phyloP scores from a whole-genome alignment of 1,284 basidiomycete genomes.

The Cystobasidiaceae sp. region DNA sequence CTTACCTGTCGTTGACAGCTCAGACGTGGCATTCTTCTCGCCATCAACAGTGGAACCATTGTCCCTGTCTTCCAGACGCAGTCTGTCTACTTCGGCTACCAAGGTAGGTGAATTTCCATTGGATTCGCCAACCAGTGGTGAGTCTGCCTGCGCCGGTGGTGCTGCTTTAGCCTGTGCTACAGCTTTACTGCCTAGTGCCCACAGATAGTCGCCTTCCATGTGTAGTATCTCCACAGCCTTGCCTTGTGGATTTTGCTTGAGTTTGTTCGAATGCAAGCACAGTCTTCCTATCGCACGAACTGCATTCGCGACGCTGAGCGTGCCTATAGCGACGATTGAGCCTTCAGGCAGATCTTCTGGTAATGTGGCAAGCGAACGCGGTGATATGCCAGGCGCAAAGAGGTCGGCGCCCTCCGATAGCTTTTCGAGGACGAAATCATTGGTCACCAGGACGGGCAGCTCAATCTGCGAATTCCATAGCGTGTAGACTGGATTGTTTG shows the following conservation, averaged over 20 bases:
- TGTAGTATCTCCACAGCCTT: conserved; percentile 25
- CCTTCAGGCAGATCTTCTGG: conserved; percentile 19
- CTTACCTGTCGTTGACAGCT: no score
- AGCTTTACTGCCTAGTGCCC: conserved; percentile 12
- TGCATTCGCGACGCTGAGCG: conserved; percentile 8
- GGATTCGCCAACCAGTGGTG: no score
- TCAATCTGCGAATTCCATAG: conserved; percentile 4
- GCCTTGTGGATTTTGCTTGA: not conserved
- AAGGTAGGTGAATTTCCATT: no score
- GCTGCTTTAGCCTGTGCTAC: not conserved
- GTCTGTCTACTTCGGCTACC: no score
- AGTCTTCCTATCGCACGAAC: conserved; percentile 14
- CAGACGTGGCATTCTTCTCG: no score
- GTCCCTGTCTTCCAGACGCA: no score
- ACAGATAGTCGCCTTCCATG: conserved; percentile 20
- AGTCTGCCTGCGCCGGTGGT: not conserved
- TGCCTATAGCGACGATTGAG: conserved; percentile 15
- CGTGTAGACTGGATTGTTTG: conserved; percentile 26
- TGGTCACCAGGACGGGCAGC: conserved; percentile 20
- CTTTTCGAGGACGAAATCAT: conserved; percentile 21
- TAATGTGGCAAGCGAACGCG: conserved; percentile 2
- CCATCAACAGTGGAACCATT: no score
- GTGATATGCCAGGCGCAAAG: conserved; percentile 18
- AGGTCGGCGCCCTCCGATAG: conserved; percentile 25
- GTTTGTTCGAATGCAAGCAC: not conserved